Conservation (phyloP, 768 basidiomycete species). For the Wakefieldia striispora region DNA sequence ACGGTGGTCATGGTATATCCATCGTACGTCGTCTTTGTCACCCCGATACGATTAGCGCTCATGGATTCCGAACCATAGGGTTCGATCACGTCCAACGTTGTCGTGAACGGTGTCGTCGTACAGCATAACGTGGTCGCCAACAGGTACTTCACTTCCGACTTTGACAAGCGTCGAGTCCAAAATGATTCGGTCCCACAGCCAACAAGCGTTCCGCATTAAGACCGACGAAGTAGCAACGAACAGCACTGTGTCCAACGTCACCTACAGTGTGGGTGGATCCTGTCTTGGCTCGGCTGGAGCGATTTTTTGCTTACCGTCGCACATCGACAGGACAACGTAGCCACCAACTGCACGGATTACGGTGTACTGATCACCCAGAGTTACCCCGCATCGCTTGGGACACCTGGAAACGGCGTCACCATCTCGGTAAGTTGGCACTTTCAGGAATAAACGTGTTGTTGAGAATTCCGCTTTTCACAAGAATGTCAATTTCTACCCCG, state of each 20-base stretch:
- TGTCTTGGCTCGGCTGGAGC: too few species aligned
- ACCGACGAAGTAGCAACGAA: constrained; percentile 44
- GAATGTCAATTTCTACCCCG: constrained; percentile 48
- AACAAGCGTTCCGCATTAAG: constrained; percentile 63
- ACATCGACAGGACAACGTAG: constrained; percentile 47
- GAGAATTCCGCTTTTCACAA: constrained; percentile 17
- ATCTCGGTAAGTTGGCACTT: constrained; percentile 44
- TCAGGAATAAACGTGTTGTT: background rate
- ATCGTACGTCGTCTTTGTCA: constrained; percentile 30
- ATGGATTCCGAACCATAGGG: constrained; percentile 36
- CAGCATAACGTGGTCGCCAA: constrained; percentile 50
- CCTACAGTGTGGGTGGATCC: constrained; percentile 40
- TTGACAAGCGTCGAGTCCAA: background rate
- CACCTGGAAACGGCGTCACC: constrained; percentile 54
- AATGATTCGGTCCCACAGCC: constrained; percentile 28
- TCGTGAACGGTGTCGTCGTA: constrained; percentile 48
- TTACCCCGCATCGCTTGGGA: constrained; percentile 53
- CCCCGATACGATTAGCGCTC: background rate
- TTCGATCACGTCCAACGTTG: constrained; percentile 46
- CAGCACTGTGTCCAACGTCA: constrained; percentile 48
- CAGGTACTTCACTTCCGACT: constrained; percentile 35
- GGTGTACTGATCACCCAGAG: constrained; percentile 65
- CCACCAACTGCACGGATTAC: constrained; percentile 44
- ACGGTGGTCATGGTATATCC: constrained; percentile 63
- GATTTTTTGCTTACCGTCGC: background rate